phyloP scores from a whole-genome alignment of 345 rosid species.

The Raphanus raphanistrum region DNA sequence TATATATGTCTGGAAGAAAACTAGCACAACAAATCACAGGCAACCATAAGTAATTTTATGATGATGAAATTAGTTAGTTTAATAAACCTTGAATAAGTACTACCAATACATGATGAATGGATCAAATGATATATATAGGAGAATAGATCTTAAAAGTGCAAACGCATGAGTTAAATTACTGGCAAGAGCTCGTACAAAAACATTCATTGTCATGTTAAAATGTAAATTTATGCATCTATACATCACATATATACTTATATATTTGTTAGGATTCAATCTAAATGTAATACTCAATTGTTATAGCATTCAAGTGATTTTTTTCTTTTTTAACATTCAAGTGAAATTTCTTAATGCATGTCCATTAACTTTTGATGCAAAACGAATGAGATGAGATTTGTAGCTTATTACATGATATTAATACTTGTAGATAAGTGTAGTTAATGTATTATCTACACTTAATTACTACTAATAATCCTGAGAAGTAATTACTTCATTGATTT shows the following conservation, averaged over 20 bases:
- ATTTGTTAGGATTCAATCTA: neutral
- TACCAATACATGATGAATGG: neutral
- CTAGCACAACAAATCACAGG: neutral
- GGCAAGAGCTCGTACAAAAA: neutral
- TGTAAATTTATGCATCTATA: neutral
- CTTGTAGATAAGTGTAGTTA: neutral
- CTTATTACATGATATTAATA: neutral
- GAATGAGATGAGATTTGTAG: neutral
- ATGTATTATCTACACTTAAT: neutral
- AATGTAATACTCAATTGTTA: neutral
- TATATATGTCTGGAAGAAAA: neutral
- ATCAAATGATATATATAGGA: no score
- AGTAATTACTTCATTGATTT: neutral
- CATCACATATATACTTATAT: neutral
- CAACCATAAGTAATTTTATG: neutral
- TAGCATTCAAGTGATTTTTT: neutral
- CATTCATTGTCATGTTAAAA: neutral
- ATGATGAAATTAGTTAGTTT: neutral
- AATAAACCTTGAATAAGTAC: neutral
- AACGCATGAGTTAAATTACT: no score
- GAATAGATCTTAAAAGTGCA: no score
- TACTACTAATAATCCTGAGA: neutral
- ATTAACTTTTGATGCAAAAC: neutral
- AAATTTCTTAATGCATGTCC: neutral
- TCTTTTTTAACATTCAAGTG: neutral